These are phyloP conservation scores for Hypholoma fasciculare DNA, from an alignment of 768 basidiomycete species.

Conservation along the genomic window DNA sequence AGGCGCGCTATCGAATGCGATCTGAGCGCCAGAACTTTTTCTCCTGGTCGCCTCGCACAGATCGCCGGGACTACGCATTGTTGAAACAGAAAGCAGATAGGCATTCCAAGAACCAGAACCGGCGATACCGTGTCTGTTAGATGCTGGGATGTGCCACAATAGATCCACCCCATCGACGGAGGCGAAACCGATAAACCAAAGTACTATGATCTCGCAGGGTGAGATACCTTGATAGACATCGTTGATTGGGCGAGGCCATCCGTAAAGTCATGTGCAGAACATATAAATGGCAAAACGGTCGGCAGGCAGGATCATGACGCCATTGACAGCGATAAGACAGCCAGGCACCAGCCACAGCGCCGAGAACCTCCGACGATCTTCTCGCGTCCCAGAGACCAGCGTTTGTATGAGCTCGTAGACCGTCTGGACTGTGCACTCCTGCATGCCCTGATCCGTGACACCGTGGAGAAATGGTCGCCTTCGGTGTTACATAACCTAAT, in stretches of 20 bases:
- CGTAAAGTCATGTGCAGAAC: neutral
- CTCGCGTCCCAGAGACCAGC: neutral
- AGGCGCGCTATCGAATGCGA: no score
- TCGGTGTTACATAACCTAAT: neutral
- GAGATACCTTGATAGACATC: no score
- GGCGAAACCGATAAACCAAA: neutral
- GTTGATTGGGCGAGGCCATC: neutral
- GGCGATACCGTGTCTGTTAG: neutral
- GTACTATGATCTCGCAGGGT: no score
- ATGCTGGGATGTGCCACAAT: neutral
- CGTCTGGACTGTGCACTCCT: neutral
- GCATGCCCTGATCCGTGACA: neutral
- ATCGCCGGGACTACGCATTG: neutral
- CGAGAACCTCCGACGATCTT: neutral
- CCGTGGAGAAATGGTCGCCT: no score
- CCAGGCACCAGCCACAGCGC: neutral
- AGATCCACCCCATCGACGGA: neutral
- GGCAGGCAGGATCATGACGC: neutral
- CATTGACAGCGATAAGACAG: neutral
- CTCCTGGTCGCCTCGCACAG: no score
- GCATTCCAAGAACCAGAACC: neutral
- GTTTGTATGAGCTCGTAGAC: no score
- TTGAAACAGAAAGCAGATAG: neutral
- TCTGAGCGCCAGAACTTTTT: no score
- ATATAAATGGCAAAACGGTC: neutral